Evolutionary conservation across 306 rosid genomes (phyloP).

Genomic region (Cicer cuneatum): DNA sequence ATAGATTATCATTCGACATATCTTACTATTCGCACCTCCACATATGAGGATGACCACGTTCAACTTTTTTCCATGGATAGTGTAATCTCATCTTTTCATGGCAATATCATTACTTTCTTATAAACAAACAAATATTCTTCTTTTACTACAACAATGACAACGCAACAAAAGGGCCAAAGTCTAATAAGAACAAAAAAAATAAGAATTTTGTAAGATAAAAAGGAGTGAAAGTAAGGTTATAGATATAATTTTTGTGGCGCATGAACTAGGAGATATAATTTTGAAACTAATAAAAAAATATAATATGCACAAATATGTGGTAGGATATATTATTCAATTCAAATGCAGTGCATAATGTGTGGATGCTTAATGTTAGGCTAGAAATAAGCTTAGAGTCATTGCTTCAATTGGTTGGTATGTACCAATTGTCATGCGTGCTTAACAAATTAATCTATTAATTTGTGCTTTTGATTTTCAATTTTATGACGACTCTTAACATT

Average conservation of each 20-base stretch:
- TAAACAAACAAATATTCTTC: background rate
- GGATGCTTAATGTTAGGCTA: conserved; percentile 29
- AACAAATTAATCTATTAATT: too few relatives aligned
- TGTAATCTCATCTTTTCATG: background rate
- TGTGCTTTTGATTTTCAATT: too few relatives aligned
- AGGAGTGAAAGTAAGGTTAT: background rate
- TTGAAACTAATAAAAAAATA: background rate
- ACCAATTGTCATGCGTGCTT: too few relatives aligned
- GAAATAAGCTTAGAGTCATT: background rate
- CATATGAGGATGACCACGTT: background rate
- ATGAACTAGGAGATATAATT: background rate
- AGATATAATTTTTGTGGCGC: background rate
- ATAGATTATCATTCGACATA: background rate
- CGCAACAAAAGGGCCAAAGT: background rate
- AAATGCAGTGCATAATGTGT: conserved; percentile 40
- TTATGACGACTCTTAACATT: too few relatives aligned
- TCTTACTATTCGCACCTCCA: background rate
- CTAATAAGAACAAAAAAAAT: background rate
- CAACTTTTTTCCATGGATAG: background rate
- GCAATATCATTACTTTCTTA: background rate
- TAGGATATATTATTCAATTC: background rate
- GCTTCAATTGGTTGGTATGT: background rate
- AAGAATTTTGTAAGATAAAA: background rate
- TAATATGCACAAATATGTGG: background rate
- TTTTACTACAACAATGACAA: background rate